phyloP scores from a whole-genome alignment of 2,329 filamentous ascomycete species.

The Elsinoe necatrix region DNA sequence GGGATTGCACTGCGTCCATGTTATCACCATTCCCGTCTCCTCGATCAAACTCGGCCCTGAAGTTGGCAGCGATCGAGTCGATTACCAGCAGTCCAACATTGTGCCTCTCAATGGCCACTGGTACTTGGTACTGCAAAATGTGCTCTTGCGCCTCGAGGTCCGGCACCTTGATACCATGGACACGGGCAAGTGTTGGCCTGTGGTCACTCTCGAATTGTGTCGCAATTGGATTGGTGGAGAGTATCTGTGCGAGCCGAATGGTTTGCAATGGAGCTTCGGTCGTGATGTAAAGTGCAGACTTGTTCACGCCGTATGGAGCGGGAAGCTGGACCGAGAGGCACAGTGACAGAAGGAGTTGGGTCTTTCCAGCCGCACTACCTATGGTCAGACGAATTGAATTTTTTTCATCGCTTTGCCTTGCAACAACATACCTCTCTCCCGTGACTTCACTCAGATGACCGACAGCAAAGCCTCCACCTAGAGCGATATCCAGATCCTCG shows the following conservation, averaged over 20 bases:
- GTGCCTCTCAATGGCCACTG: conserved; percentile 68
- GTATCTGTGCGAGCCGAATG: conserved; percentile 68
- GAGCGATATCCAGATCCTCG: conserved; percentile 56
- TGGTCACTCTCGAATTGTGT: conserved; percentile 33
- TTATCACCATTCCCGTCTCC: conserved; percentile 27
- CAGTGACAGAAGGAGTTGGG: conserved; percentile 79
- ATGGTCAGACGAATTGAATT: background rate
- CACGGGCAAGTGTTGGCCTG: conserved; percentile 60
- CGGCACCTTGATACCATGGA: conserved; percentile 73
- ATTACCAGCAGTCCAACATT: conserved; percentile 74
- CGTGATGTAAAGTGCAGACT: conserved; percentile 82
- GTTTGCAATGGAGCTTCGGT: conserved; percentile 84
- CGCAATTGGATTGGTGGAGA: conserved; percentile 58
- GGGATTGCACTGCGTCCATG: conserved; percentile 11
- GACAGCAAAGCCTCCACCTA: conserved; percentile 72
- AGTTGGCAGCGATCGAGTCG: conserved; percentile 92
- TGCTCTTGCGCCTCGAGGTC: conserved; percentile 94
- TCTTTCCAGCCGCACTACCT: conserved; percentile 76
- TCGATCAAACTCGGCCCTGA: conserved; percentile 75
- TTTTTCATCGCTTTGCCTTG: no score
- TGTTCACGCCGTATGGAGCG: conserved; percentile 59
- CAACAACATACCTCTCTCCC: conserved; percentile 73
- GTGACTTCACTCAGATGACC: conserved; percentile 82
- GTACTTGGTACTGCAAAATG: conserved; percentile 86
- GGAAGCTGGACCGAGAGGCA: conserved; percentile 79